Evolutionary conservation across 2,329 filamentous ascomycete species (phyloP).

Genomic region (Exophiala mesophila): DNA sequence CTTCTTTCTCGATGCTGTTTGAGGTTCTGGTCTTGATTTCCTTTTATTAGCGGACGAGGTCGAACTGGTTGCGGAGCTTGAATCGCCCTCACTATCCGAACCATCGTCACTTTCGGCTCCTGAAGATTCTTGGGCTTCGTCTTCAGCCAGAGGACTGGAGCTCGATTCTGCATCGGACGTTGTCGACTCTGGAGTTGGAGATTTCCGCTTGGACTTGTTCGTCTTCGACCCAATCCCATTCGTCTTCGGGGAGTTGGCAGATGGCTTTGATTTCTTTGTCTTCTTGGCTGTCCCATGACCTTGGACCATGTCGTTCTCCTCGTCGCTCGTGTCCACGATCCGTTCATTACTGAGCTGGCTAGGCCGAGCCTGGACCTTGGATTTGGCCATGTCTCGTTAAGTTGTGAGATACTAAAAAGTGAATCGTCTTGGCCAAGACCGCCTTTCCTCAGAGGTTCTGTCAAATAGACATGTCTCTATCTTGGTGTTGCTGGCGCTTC

Average conservation of each 20-base stretch:
- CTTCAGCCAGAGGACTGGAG: neutral
- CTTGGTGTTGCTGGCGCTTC: too few relatives aligned
- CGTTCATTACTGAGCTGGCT: constrained; percentile 19
- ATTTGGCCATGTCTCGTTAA: constrained; percentile 9
- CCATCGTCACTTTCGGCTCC: constrained; percentile 4
- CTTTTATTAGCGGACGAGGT: constrained; percentile 1
- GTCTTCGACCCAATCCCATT: too few relatives aligned
- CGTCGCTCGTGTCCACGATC: constrained; percentile 21
- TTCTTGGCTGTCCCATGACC: constrained; percentile 1
- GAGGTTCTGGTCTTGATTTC: constrained; percentile 5
- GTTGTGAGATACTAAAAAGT: neutral
- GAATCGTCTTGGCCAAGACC: neutral
- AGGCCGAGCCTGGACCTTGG: constrained; percentile 1
- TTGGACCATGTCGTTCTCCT: constrained; percentile 7
- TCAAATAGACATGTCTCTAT: too few relatives aligned
- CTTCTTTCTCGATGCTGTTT: constrained; percentile 6
- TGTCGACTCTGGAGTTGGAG: constrained; percentile 1
- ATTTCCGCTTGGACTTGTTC: neutral
- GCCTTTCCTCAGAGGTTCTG: too few relatives aligned
- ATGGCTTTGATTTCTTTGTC: constrained; percentile 1
- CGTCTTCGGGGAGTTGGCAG: neutral
- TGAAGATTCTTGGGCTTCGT: neutral
- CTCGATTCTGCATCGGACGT: constrained; percentile 2
- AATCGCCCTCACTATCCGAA: constrained; percentile 8
- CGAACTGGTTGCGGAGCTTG: constrained; percentile 8